These are phyloP conservation scores for Petunia secreta DNA, from an alignment of 257 asterid species.

Conservation along the genomic window DNA sequence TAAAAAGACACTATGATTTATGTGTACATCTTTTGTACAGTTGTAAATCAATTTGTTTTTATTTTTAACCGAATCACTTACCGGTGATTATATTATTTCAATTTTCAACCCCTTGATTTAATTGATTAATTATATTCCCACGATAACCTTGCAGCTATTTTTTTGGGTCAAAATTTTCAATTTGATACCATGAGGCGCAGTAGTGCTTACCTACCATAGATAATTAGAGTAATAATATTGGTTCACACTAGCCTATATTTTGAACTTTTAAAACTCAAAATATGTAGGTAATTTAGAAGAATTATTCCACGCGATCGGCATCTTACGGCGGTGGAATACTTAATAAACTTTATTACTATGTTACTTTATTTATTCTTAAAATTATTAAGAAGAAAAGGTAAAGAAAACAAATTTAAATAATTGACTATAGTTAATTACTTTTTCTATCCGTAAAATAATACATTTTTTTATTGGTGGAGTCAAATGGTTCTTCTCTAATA, in stretches of 20 bases:
- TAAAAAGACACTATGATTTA: slow-evolving; percentile 12
- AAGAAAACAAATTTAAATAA: neutral
- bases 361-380: neutral
- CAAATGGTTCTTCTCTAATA: too few relatives aligned
- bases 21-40: slow-evolving; percentile 11
- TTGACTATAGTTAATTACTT: too few relatives aligned
- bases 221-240: neutral
- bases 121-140: slow-evolving; percentile 18
- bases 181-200: neutral
- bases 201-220: neutral
- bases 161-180: neutral
- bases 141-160: neutral
- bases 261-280: neutral
- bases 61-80: neutral
- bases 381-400: neutral
- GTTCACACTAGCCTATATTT: neutral
- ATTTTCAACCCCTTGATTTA: slow-evolving; percentile 16
- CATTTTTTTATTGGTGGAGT: too few relatives aligned
- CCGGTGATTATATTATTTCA: neutral
- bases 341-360: neutral
- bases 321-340: neutral
- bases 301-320: neutral
- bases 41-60: slow-evolving; percentile 8
- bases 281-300: neutral
- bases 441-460: too few relatives aligned